Conservation (phyloP, 140 eudicot species). For the Flaveria floridana region DNA sequence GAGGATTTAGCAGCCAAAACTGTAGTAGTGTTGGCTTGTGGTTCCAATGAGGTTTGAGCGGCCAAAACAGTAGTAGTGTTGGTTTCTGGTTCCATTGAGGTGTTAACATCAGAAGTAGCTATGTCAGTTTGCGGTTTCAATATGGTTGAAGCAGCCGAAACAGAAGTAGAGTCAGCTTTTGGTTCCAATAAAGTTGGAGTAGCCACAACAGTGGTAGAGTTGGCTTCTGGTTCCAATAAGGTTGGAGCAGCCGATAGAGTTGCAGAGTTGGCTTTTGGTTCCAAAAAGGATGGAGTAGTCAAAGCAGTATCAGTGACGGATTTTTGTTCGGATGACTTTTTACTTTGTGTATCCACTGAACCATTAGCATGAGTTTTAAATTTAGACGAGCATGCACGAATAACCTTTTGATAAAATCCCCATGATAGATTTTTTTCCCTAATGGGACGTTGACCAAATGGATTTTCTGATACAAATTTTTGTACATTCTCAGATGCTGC, state of each 20-base stretch:
- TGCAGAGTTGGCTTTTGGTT: conserved; percentile 24
- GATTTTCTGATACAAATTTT: conserved; percentile 58
- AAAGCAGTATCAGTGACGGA: conserved; percentile 4
- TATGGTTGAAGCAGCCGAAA: conserved; percentile 4
- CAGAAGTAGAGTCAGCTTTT: background rate
- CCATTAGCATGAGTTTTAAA: background rate
- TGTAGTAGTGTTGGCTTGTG: background rate
- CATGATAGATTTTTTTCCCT: conserved; percentile 54
- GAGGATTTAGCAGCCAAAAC: background rate
- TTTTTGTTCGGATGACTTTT: conserved; percentile 26
- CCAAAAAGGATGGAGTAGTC: conserved; percentile 3
- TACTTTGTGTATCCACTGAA: background rate
- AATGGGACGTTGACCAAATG: conserved; percentile 75
- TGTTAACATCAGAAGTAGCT: conserved; percentile 10
- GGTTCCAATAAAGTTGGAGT: conserved; percentile 18
- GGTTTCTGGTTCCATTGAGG: background rate
- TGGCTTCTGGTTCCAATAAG: conserved; percentile 13
- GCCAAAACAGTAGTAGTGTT: background rate
- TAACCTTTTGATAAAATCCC: conserved; percentile 60
- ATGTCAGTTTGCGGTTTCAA: background rate
- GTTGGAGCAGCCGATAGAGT: background rate
- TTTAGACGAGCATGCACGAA: conserved; percentile 34
- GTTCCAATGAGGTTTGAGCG: background rate
- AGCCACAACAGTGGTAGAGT: background rate
- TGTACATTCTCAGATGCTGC: conserved; percentile 72